A percentile compares a stretch with the other conserved stretches of the same genome.
Conservation (phyloP, 352 stramenopile species). For the Globisporangium iwayamae region DNA sequence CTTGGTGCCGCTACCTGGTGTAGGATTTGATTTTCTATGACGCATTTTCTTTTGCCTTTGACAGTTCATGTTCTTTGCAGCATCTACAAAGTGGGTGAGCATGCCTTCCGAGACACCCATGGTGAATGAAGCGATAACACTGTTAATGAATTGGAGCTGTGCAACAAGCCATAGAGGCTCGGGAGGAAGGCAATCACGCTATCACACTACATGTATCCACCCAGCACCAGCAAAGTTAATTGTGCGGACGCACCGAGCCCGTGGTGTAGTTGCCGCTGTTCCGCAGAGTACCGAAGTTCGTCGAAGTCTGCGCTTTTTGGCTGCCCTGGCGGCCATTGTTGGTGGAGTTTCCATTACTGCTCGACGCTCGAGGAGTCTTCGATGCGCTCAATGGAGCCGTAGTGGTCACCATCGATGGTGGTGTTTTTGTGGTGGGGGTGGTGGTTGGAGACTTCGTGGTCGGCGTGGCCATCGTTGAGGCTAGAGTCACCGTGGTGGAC, state of each 20-base stretch:
- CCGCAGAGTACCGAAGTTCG: background rate
- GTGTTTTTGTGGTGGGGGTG: background rate
- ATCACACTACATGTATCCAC: too few species aligned
- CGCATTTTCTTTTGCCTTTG: too few species aligned
- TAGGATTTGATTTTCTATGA: too few species aligned
- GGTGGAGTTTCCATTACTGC: background rate
- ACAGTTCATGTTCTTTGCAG: too few species aligned
- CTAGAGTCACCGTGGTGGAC: constrained; percentile 9
- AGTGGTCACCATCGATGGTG: background rate
- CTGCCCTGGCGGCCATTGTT: constrained; percentile 6
- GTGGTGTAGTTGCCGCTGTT: constrained; percentile 11
- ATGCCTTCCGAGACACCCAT: too few species aligned
- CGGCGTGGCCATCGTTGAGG: constrained; percentile 2
- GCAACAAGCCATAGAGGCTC: background rate
- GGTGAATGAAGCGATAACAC: background rate
- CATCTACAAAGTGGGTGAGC: too few species aligned
- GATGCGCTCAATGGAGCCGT: background rate
- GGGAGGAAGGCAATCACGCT: background rate
- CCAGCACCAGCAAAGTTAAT: constrained; percentile 2
- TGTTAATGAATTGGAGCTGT: background rate
- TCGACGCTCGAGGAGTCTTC: background rate
- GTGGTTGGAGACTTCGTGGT: background rate
- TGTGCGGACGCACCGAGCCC: constrained; percentile 10
- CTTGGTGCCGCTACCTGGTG: too few species aligned
- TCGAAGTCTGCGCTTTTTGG: constrained; percentile 6